A percentile compares a stretch with the other conserved stretches of the same genome.
Evolutionary conservation across 352 stramenopile species (phyloP).

Genomic region (Pythium sukuiense): DNA sequence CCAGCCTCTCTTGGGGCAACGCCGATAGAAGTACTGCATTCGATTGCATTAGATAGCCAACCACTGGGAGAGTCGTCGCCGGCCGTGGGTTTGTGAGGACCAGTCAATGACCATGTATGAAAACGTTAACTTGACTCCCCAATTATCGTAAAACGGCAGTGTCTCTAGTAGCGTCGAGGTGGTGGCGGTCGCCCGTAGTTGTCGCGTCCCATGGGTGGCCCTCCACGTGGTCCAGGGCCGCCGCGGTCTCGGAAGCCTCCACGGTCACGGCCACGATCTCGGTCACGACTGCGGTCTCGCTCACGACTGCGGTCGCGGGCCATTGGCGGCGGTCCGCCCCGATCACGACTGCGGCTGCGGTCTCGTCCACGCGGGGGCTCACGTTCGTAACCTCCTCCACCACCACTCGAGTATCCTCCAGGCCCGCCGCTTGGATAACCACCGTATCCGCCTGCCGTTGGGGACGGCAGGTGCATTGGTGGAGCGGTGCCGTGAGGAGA

Average conservation of each 20-base stretch:
- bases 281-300: slow-evolving; percentile 27
- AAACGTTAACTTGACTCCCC: not conserved
- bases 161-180: slow-evolving; percentile 22
- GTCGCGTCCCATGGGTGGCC: slow-evolving; percentile 13
- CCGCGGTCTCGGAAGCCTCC: slow-evolving; percentile 23
- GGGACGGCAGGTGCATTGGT: slow-evolving; percentile 14
- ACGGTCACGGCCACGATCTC: slow-evolving; percentile 17
- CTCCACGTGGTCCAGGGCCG: not conserved
- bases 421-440: no score
- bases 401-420: no score
- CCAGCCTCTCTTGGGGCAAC: not conserved
- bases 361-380: slow-evolving; percentile 26
- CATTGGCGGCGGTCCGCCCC: slow-evolving; percentile 22
- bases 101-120: not conserved
- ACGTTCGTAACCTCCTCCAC: slow-evolving; percentile 22
- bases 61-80: not conserved
- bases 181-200: slow-evolving; percentile 26
- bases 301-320: slow-evolving; percentile 47
- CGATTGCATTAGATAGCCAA: not conserved
- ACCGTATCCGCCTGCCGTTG: not conserved
- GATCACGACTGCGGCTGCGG: slow-evolving; percentile 27
- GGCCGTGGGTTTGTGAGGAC: not conserved
- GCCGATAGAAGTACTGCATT: not conserved
- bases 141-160: not conserved
- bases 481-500: slow-evolving; percentile 1